Evolutionary conservation across 306 rosid genomes (phyloP).

Genomic region (Lagenaria siceraria): DNA sequence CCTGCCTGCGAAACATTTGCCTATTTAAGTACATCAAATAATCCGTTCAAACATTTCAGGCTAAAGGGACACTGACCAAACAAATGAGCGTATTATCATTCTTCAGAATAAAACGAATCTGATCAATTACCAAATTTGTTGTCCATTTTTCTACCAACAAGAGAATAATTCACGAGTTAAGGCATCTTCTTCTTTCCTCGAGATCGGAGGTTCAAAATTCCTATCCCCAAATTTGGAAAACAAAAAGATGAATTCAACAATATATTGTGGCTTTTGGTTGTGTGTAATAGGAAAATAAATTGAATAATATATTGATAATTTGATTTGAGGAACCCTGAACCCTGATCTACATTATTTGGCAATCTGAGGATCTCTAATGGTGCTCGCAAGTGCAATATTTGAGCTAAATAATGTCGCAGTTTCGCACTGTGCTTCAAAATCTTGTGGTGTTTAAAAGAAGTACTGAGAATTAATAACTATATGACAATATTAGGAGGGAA

Average conservation of each 20-base stretch:
- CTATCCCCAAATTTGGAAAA: neutral
- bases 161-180: neutral
- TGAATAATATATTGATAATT: neutral
- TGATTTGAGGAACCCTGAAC: neutral
- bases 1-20: neutral
- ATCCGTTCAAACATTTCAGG: neutral
- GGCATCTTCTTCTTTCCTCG: neutral
- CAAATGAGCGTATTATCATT: neutral
- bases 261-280: neutral
- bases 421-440: neutral
- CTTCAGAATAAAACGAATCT: neutral
- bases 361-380: neutral
- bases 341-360: neutral
- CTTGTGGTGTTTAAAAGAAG: neutral
- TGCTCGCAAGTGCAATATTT: neutral
- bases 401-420: neutral
- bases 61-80: neutral
- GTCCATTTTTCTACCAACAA: neutral
- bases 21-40: neutral
- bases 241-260: neutral
- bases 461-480: neutral
- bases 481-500: neutral
- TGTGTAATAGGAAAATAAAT: neutral
- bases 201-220: neutral
- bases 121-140: neutral